Evolutionary conservation across 179 eudicot genomes (phyloP).

Genomic region (Heliamphora pulchella): DNA sequence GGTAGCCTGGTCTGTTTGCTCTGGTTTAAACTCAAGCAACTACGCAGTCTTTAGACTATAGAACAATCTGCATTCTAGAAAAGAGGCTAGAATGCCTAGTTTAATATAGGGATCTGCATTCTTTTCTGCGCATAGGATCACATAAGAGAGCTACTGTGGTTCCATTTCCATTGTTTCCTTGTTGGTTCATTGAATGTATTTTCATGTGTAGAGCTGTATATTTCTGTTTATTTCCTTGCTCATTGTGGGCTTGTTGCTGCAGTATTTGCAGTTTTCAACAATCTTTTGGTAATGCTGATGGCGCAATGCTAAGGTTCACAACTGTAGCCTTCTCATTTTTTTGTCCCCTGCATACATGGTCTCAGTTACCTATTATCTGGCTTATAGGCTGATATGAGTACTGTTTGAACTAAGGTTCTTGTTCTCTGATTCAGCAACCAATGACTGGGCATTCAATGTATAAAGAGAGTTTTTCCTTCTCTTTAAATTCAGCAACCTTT

Average conservation of each 20-base stretch:
- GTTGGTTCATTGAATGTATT: neutral
- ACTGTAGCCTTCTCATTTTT: constrained; percentile 8
- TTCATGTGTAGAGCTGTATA: neutral
- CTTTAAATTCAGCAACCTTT: neutral
- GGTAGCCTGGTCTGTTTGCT: neutral
- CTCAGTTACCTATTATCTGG: constrained; percentile 4
- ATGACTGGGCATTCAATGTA: neutral
- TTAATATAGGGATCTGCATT: neutral
- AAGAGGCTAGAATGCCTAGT: neutral
- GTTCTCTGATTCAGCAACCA: neutral
- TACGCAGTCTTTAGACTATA: neutral
- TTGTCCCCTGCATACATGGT: neutral
- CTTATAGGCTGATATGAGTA: neutral
- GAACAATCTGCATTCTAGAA: neutral
- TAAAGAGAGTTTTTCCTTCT: neutral
- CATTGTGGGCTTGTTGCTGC: constrained; percentile 18
- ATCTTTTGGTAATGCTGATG: constrained; percentile 28
- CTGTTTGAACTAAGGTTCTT: neutral
- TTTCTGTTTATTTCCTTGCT: constrained; percentile 1
- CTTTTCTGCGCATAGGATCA: neutral
- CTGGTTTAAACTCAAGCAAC: neutral
- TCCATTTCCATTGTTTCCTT: neutral
- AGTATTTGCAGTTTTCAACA: constrained; percentile 31
- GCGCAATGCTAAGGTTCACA: constrained; percentile 39
- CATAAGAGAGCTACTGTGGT: neutral